phyloP scores from a whole-genome alignment of 805 yeast genomes.

The Candida stauntonica region DNA sequence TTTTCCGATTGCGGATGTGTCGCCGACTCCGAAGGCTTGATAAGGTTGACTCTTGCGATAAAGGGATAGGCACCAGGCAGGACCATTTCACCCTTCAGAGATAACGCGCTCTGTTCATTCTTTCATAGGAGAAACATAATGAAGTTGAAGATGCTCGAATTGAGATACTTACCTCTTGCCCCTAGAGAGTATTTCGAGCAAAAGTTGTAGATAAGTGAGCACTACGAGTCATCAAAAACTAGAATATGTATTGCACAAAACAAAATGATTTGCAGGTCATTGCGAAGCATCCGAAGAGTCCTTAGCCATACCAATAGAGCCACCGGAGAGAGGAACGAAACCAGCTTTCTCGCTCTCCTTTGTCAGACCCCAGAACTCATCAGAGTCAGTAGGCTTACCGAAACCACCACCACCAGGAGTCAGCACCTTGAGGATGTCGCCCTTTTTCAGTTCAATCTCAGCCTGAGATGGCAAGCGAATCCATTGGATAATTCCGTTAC shows the following conservation, averaged over 20 bases:
- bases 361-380: slow-evolving; percentile 25
- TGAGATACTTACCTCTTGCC: too few species aligned
- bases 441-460: slow-evolving; percentile 32
- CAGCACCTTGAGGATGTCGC: slow-evolving; percentile 34
- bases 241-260: neutral
- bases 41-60: too few species aligned
- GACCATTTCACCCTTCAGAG: too few species aligned
- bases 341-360: slow-evolving; percentile 3
- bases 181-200: too few species aligned
- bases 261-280: slow-evolving; percentile 1
- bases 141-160: too few species aligned
- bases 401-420: slow-evolving; percentile 47
- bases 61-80: too few species aligned
- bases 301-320: slow-evolving; percentile 19
- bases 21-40: too few species aligned
- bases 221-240: too few species aligned
- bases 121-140: too few species aligned
- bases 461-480: slow-evolving; percentile 32
- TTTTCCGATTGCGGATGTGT: too few species aligned
- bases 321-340: slow-evolving; percentile 24
- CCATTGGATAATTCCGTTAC: slow-evolving; percentile 30
- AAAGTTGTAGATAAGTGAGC: too few species aligned
- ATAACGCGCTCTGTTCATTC: too few species aligned
- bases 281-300: slow-evolving; percentile 21
- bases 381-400: slow-evolving; percentile 31